A percentile compares a stretch with the other conserved stretches of the same genome.
Evolutionary conservation across 495 filamentous ascomycete species (phyloP).

Genomic region (Trichoderma virens): DNA sequence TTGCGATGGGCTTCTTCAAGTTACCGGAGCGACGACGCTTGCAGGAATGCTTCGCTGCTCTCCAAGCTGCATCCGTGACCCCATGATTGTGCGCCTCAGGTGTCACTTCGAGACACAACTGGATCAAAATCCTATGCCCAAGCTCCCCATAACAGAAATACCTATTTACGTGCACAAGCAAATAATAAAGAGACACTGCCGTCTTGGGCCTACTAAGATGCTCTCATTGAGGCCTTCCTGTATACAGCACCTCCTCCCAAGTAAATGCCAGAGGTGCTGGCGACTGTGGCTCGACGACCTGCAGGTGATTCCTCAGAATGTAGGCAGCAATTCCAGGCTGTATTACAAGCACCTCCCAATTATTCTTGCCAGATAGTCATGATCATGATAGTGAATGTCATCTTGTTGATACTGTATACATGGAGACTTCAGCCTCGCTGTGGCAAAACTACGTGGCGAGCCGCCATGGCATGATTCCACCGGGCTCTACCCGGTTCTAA

Average conservation of each 20-base stretch:
- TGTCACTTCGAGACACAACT: conserved; percentile 71
- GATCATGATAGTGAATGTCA: too few relatives aligned
- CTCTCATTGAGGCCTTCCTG: conserved; percentile 92
- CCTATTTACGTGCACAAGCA: conserved; percentile 73
- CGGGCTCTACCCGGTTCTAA: neutral
- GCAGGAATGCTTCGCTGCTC: conserved; percentile 98
- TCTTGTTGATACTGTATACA: too few relatives aligned
- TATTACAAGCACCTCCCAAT: too few relatives aligned
- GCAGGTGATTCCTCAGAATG: conserved; percentile 85
- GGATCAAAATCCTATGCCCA: conserved; percentile 70
- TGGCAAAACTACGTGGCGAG: neutral
- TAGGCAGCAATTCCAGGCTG: too few relatives aligned
- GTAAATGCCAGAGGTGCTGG: conserved; percentile 93
- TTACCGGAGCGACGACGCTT: conserved; percentile 77
- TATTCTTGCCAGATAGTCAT: too few relatives aligned
- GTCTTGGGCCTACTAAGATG: conserved; percentile 88
- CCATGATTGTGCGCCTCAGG: conserved; percentile 67
- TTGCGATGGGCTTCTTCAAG: too few relatives aligned
- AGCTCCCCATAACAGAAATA: conserved; percentile 60
- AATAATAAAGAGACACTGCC: conserved; percentile 76
- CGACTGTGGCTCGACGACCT: conserved; percentile 74
- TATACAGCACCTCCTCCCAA: conserved; percentile 84
- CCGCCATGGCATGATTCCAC: too few relatives aligned
- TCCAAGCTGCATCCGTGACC: conserved; percentile 68
- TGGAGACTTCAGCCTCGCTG: neutral